Conservation (phyloP, 148 eudicot genomes). For the Nyssa sinensis region DNA sequence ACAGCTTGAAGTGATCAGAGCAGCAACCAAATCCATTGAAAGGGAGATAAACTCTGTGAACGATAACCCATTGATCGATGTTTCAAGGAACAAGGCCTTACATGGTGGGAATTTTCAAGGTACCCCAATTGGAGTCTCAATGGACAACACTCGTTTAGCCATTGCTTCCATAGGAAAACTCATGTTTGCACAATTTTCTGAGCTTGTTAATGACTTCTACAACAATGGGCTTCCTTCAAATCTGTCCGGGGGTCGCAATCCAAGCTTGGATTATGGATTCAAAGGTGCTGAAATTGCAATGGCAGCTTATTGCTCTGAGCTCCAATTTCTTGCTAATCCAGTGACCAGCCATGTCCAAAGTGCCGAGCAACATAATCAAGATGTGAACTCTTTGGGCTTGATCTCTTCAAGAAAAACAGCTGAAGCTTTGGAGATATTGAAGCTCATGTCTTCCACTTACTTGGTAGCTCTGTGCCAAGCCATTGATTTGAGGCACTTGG, state of each 20-base stretch:
- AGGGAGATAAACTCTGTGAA: too few relatives aligned
- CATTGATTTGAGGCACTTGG: too few relatives aligned
- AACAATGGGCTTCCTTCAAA: slow-evolving; percentile 47
- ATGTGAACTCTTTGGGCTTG: too few relatives aligned
- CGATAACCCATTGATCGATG: too few relatives aligned
- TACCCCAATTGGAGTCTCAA: slow-evolving; percentile 43
- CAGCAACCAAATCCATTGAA: slow-evolving; percentile 31
- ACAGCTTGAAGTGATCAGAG: slow-evolving; percentile 32
- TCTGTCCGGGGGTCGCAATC: slow-evolving; percentile 37
- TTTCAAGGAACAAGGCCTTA: too few relatives aligned
- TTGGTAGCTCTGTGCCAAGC: slow-evolving; percentile 44
- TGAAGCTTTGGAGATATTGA: slow-evolving; percentile 33
- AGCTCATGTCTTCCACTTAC: slow-evolving; percentile 40
- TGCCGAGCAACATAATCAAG: too few relatives aligned
- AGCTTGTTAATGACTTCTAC: slow-evolving; percentile 45
- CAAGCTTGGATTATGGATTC: slow-evolving; percentile 45
- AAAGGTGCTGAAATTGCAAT: too few relatives aligned
- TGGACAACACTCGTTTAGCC: slow-evolving; percentile 44
- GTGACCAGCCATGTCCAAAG: slow-evolving; percentile 36
- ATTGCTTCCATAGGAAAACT: slow-evolving; percentile 37
- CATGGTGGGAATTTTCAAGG: too few relatives aligned
- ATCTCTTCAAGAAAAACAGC: too few relatives aligned
- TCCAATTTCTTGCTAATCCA: slow-evolving; percentile 36
- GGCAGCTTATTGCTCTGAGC: slow-evolving; percentile 39
- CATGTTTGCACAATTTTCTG: too few relatives aligned